These are phyloP conservation scores for Claviceps paspali DNA, from an alignment of 2,329 filamentous ascomycete species.

Conservation along the genomic window DNA sequence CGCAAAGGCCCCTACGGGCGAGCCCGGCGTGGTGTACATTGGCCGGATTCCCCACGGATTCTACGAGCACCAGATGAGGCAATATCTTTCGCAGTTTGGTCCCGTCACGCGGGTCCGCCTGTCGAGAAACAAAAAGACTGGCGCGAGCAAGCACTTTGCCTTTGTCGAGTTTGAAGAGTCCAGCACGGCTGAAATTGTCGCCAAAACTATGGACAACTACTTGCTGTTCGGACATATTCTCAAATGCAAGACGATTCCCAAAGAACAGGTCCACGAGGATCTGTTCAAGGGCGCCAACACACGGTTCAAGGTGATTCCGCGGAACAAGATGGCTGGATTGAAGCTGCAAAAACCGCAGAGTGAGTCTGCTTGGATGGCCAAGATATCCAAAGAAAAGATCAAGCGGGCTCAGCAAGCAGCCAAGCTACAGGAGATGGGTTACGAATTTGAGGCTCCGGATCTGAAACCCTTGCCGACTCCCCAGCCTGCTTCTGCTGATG, in stretches of 20 bases:
- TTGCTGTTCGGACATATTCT: slow-evolving; percentile 88
- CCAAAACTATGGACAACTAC: slow-evolving; percentile 96
- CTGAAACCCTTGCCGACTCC: slow-evolving; percentile 43
- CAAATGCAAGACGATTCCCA: slow-evolving; percentile 66
- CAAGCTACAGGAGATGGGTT: slow-evolving; percentile 66
- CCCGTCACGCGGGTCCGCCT: slow-evolving; percentile 63
- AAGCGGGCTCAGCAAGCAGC: slow-evolving; percentile 53
- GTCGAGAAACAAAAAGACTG: slow-evolving; percentile 83
- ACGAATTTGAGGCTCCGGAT: slow-evolving; percentile 62
- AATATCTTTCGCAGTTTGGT: slow-evolving; percentile 91
- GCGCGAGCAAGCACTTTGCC: slow-evolving; percentile 81
- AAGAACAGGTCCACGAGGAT: slow-evolving; percentile 62
- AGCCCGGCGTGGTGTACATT: slow-evolving; percentile 73
- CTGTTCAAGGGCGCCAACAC: slow-evolving; percentile 84
- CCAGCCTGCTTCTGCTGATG: slow-evolving; percentile 14
- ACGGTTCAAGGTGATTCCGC: slow-evolving; percentile 76
- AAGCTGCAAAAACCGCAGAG: slow-evolving; percentile 58
- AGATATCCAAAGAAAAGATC: slow-evolving; percentile 56
- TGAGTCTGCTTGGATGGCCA: slow-evolving; percentile 64
- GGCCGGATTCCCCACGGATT: slow-evolving; percentile 86
- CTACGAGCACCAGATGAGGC: slow-evolving; percentile 89
- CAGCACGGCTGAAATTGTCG: slow-evolving; percentile 68
- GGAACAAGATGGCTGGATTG: slow-evolving; percentile 71
- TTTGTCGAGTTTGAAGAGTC: slow-evolving; percentile 85
- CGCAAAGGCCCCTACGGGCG: slow-evolving; percentile 27